Base-by-base conservation (phyloP, 2,329 filamentous ascomycete genomes). In the Sclerotinia minor region DNA sequence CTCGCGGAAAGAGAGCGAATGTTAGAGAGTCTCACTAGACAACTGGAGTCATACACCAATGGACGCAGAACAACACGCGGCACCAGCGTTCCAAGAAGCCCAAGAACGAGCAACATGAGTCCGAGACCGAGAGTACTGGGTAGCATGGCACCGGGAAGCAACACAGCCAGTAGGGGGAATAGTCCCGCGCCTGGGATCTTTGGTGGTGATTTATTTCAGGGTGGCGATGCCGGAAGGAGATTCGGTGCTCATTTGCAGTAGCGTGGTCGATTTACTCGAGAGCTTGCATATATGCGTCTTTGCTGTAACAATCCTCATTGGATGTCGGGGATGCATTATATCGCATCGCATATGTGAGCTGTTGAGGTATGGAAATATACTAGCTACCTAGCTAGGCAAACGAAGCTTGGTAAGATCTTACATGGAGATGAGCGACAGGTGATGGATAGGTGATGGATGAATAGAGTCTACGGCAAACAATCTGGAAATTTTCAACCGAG, bases 1-100 rank as follows among this genome's bases (percentile, higher is more conserved):
- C 70, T 72, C 2, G 70, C 66, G 1, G 71, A 73, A 45, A 69
- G 83, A 65, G 77, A 80, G 8, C 78, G 75, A 3, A 78, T 79
- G 57, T 69, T 71, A 19, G 79, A 80, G 9, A 80, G 80, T 52
- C 78, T 79, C 21, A 78, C 79, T 11, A 75, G 75, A 35, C 74
- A 77, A 59, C 58, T 76, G 78, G 81, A 19, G 74, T 78, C 69
- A 74, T 73, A 70, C 35, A 75, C 52, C 76, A 83, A 72, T 81
- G 83, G 81, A 70, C 75, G 63, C 75, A 79, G 72, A 74, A 69
- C 67, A 7, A 76, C 74, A 2, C 71, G 76, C 61, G 75, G 75
- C 4, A 72, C 74, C 2, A 73, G 71, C 52, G 71, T 73, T 4
- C 75, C 76, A 5, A 64, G 74, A 9, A 76, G 75, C 67, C 76